Evolutionary conservation across 306 rosid genomes (phyloP), one percentile per base, ranked within the genome.

Genomic region (Myrica gale): DNA sequence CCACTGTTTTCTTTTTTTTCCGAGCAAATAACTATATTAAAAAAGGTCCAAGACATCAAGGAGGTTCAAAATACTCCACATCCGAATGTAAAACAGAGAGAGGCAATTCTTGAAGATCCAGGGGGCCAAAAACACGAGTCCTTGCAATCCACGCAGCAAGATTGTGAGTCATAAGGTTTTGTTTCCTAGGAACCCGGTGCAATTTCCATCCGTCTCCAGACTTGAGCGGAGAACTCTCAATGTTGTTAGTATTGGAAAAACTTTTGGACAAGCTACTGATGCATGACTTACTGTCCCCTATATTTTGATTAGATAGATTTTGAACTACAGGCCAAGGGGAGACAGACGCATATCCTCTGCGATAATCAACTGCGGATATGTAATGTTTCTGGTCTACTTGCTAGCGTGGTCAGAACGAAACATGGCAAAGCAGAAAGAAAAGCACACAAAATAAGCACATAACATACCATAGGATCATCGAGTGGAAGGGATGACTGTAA

Each of bases 291-390:
- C 39, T 79, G 44, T 55, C 23, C 21, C 75, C 46, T 12, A 74
- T 78, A 74, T 78, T 75, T 54, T 76, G 79, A 74, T 60, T 72
- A 3, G 84, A 63, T 68, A 81, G 80, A 53, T 56, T 58, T 79
- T 69, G 76, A 82, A 26, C 32, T 26, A 26, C 1, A 26, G 32
- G 80, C 74, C 72, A 82, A 43, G 87, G 85, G 73, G 88, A 81
- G 20, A 67, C 81, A 79, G 82, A 54, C 53, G 81, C 47, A 56
- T 37, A 62, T 76, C 56, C 80, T 82, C 77, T 83, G 76, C 72
- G 80, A 71, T 73, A 79, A 81, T 69, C 81, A 73, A 78, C 79
- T 57, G 75, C 53, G 79, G 76, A 63, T 78, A 68, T 75, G 54
- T 69, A 46, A 83, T 69, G 56, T 74, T 65, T 55, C 76, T 47